Evolutionary conservation across 805 yeast species (phyloP), one percentile per base, ranked within the genome.

Genomic region (Suhomyces emberorum): DNA sequence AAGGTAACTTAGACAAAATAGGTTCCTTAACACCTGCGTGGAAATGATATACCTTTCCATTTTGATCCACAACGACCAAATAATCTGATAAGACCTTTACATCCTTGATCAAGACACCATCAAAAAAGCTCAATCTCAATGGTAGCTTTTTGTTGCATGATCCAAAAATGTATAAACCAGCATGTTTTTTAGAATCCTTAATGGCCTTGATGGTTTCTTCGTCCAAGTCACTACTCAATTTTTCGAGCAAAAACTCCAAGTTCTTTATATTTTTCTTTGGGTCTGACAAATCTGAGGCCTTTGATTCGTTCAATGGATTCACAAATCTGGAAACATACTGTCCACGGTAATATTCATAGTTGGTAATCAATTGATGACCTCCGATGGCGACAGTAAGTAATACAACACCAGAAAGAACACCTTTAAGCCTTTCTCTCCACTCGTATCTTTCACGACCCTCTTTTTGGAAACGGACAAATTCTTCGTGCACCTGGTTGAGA

Each of bases 31-130:
- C 52, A 0, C 70, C 74, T 19, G 57, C 50, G n/a, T 79, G 78
- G 85, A 89, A 87, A 52, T 83, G 84, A 37, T 77, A 79, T 21
- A 88, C 68, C 49, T 83, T 75, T 14, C 97, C 98, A 11, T 72
- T 74, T 1, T 70, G 69, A 42, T 80, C 76, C 12, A 87, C 74
- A 0, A 88, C 88, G 19, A 74, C 79, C 6, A 76, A 63, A 10
- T 59, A 57, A 36, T 54, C 59, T 4, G 68, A 69, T 16, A 70
- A 65, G 2, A 87, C 52, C 15, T 69, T 63, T 4, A 89, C 76
- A 50, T 78, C 82, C 31, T 72, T 67, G 20, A 87, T 57, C 11
- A 65, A 49, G 61, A 71, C 70, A 26, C 74, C 73, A 51, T 88
- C 87, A 48, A 91, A 88, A 45, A 69, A 72, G 1, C 69, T 62